Conservation (phyloP, 202 grass and related monocot genomes). For the Schoenoplectus tabernaemontani region DNA sequence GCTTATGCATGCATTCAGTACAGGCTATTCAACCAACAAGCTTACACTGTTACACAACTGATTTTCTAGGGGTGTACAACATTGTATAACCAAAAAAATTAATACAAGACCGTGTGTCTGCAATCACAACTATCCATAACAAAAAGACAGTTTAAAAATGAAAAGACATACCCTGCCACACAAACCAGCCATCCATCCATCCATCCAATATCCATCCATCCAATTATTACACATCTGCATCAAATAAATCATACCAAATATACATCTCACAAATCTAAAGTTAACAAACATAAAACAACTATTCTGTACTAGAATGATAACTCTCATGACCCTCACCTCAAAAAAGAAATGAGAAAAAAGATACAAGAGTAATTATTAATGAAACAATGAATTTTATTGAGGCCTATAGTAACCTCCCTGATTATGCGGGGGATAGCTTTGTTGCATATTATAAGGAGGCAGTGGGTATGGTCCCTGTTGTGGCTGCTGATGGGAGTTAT, state of each 20-base stretch:
- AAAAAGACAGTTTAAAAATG: no score
- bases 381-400: slow-evolving; percentile 30
- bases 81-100: background rate
- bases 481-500: slow-evolving; percentile 55
- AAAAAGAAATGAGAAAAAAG: slow-evolving; percentile 18
- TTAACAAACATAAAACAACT: slow-evolving; percentile 32
- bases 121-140: background rate
- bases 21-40: background rate
- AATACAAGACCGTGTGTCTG: background rate
- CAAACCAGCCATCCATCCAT: slow-evolving; percentile 5
- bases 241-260: slow-evolving; percentile 35
- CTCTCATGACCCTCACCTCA: background rate
- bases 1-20: background rate
- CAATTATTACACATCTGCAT: slow-evolving; percentile 45
- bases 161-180: background rate
- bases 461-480: slow-evolving; percentile 39
- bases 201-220: slow-evolving; percentile 16
- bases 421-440: slow-evolving; percentile 44
- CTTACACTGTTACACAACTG: background rate
- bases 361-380: slow-evolving; percentile 6
- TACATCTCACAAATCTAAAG: slow-evolving; percentile 20
- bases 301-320: slow-evolving; percentile 15
- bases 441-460: slow-evolving; percentile 32
- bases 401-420: slow-evolving; percentile 75
- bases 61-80: background rate